Evolutionary conservation across 768 basidiomycete genomes (phyloP), one percentile per base, ranked within the genome.

Genomic region (Termitomyces sp.): DNA sequence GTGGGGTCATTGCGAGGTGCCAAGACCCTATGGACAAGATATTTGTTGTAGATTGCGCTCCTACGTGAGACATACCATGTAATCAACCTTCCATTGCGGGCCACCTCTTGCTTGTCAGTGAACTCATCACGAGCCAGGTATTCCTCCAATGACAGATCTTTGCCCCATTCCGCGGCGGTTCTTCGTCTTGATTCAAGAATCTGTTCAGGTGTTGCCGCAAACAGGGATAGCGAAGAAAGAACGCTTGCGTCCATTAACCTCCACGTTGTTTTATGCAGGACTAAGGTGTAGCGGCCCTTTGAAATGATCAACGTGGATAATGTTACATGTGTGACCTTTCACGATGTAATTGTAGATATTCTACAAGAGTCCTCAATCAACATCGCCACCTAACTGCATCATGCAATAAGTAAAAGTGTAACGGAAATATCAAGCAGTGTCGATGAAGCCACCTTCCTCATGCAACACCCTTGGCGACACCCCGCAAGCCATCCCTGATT

Each of bases 1-100:
- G 70, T 68, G 0, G 84, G 80, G 56, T 82, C 68, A 50, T 74
- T 72, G 49, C 84, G 73, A 1, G 80, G 81, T 34, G 80, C 83
- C 15, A 88, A 71, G 8, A 88, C 80, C 86, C 86, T 87, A 56
- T 36, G 45, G 33, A 44, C 12, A 48, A n/a, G n/a, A 6, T 16
- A 46, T 33, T 34, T 9, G 31, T 33, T 12, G 15, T 13, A 53
- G 37, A 36, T 15, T 20, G n/a, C 31, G 13, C 16, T 27, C 9
- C 24, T 12, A 16, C 27, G 27, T 13, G 2, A 13, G 33, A 44
- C 57, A 12, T 48, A 59, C 58, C 58, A 59, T 30, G 58, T 59
- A 50, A 59, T 77, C 39, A 82, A 63, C 45, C 72, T 77, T 13
- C 78, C 82, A 50, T 81, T 68, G 18, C 62, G 64, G 7, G 79